A percentile compares a stretch with the other conserved stretches of the same genome.
These are phyloP conservation scores for Nitzschia inconspicua DNA, from an alignment of 108 stramenopile species.

Conservation along the genomic window DNA sequence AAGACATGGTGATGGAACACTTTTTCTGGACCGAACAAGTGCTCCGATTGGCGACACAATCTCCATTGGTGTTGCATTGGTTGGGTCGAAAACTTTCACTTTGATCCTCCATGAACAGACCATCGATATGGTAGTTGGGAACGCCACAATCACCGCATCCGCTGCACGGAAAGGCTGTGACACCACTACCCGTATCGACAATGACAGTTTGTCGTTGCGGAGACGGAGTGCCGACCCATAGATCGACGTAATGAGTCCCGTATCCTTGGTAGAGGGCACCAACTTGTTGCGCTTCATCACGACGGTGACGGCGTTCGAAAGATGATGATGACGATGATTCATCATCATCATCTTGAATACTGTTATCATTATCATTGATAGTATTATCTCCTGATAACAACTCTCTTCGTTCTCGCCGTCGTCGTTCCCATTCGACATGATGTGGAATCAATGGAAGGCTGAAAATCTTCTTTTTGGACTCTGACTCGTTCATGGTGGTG, in stretches of 20 bases:
- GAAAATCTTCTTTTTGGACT: no score
- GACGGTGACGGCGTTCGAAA: no score
- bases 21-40: conserved; percentile 17
- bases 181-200: conserved; percentile 83
- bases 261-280: conserved; percentile 67
- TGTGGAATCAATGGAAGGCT: not conserved
- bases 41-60: conserved; percentile 18
- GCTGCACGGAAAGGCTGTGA: conserved; percentile 90
- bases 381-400: not conserved
- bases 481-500: no score
- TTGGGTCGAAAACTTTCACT: conserved; percentile 33
- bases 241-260: conserved; percentile 80
- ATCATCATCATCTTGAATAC: not conserved
- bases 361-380: not conserved
- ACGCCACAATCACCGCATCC: conserved; percentile 70
- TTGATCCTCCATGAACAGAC: conserved; percentile 32
- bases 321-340: not conserved
- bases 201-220: conserved; percentile 91
- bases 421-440: conserved; percentile 6
- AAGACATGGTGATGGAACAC: conserved; percentile 29
- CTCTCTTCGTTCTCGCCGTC: conserved; percentile 2
- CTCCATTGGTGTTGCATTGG: conserved; percentile 7
- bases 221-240: conserved; percentile 87
- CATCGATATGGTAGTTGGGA: conserved; percentile 68
- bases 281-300: conserved; percentile 23